Percentiles rank a stretch among this genome's conserved stretches.
phyloP scores from a whole-genome alignment of 768 basidiomycete species.

The Leccinum broughii region DNA sequence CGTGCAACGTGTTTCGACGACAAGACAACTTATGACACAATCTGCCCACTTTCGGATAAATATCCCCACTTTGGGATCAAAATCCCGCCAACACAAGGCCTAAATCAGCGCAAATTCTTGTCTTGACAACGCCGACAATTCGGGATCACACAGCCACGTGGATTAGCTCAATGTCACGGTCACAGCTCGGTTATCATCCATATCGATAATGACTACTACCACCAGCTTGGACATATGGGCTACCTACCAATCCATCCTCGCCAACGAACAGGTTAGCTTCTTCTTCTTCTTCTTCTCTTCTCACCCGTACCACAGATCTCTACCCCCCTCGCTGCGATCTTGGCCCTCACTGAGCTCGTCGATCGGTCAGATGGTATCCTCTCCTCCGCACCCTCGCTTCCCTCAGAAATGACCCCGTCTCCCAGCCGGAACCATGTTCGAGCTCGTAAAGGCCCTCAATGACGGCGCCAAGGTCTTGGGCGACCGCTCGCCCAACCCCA shows the following conservation, averaged over 20 bases:
- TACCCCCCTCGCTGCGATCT: constrained; percentile 84
- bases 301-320: constrained; percentile 53
- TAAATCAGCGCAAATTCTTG: constrained; percentile 28
- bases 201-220: constrained; percentile 13
- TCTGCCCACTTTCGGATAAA: constrained; percentile 23
- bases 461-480: constrained; percentile 68
- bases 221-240: constrained; percentile 45
- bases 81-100: constrained; percentile 7
- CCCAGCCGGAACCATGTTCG: constrained; percentile 88
- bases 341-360: constrained; percentile 80
- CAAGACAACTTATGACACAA: constrained; percentile 36
- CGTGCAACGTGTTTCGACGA: constrained; percentile 79
- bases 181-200: background rate
- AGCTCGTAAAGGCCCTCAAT: constrained; percentile 83
- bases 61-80: constrained; percentile 10
- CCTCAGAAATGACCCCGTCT: constrained; percentile 6
- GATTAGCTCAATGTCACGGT: background rate
- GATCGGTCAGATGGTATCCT: constrained; percentile 72
- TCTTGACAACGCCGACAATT: constrained; percentile 28
- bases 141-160: constrained; percentile 19
- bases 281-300: background rate
- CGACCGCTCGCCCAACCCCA: constrained; percentile 66
- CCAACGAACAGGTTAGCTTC: constrained; percentile 61
- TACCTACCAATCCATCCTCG: constrained; percentile 60
- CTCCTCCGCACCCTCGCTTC: constrained; percentile 15